Evolutionary conservation across 495 filamentous ascomycete genomes (phyloP).

Genomic region (Xylaria intraflava): DNA sequence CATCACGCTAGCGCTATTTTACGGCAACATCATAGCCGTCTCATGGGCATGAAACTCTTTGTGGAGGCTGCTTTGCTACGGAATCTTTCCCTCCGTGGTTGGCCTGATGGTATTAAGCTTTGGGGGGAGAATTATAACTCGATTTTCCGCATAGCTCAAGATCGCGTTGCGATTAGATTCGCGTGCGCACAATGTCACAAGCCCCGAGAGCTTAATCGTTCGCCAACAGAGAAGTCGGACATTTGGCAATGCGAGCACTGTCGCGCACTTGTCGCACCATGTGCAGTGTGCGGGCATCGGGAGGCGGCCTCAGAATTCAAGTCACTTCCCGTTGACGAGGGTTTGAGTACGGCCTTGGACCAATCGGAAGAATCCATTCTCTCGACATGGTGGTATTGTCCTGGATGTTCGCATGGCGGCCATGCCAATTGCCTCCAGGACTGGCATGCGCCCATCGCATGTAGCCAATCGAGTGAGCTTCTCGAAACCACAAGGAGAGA

Average conservation of each 20-base stretch:
- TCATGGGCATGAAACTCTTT: slow-evolving; percentile 58
- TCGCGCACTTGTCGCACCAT: slow-evolving; percentile 36
- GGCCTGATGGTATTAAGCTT: slow-evolving; percentile 34
- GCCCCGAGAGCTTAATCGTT: slow-evolving; percentile 44
- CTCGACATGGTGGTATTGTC: slow-evolving; percentile 61
- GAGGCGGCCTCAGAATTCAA: slow-evolving; percentile 22
- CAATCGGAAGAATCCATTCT: slow-evolving; percentile 23
- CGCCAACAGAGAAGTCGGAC: slow-evolving; percentile 17
- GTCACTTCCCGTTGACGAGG: slow-evolving; percentile 13
- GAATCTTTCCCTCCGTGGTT: slow-evolving; percentile 52
- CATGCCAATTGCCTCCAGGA: slow-evolving; percentile 60
- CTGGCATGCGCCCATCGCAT: slow-evolving; percentile 49
- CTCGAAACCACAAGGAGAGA: neutral
- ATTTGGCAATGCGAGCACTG: slow-evolving; percentile 46
- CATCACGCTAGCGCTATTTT: slow-evolving; percentile 50
- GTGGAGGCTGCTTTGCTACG: slow-evolving; percentile 63
- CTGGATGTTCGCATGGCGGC: slow-evolving; percentile 68
- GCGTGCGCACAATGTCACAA: slow-evolving; percentile 48
- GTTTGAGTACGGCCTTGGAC: slow-evolving; percentile 22
- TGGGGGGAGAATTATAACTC: slow-evolving; percentile 49
- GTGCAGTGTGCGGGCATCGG: slow-evolving; percentile 39
- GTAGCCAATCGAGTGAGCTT: slow-evolving; percentile 10
- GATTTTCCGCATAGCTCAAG: slow-evolving; percentile 52
- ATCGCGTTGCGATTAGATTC: slow-evolving; percentile 38
- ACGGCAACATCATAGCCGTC: slow-evolving; percentile 57